Conservation (phyloP, 306 rosid genomes). For the Fagus sylvatica region DNA sequence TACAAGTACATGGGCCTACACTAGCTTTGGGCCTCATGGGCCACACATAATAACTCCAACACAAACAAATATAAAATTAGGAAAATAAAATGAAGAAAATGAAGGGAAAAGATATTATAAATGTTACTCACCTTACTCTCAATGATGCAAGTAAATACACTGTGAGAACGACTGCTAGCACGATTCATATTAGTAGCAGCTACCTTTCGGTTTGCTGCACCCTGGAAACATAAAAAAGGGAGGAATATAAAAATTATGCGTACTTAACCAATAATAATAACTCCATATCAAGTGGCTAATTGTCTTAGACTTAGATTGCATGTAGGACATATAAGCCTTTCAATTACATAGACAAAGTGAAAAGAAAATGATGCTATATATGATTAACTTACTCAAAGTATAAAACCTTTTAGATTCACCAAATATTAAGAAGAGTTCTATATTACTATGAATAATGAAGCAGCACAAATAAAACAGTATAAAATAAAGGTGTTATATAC, state of each 20-base stretch:
- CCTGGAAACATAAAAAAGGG: slow-evolving; percentile 45
- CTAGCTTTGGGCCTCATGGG: no score
- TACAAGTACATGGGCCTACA: no score
- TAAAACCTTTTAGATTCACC: not conserved
- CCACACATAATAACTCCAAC: no score
- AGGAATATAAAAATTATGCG: not conserved
- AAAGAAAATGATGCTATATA: not conserved
- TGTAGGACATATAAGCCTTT: not conserved
- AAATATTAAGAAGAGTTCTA: not conserved
- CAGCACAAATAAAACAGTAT: slow-evolving; percentile 1
- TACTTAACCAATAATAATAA: not conserved
- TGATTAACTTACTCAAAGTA: not conserved
- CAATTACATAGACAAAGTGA: not conserved
- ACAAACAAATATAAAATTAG: slow-evolving; percentile 17
- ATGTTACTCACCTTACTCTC: slow-evolving; percentile 77
- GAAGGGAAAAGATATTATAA: not conserved
- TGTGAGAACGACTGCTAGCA: slow-evolving; percentile 97
- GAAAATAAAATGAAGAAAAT: slow-evolving; percentile 19
- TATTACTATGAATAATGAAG: not conserved
- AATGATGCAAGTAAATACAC: slow-evolving; percentile 94
- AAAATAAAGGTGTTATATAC: slow-evolving; percentile 38
- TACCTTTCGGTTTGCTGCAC: slow-evolving; percentile 91
- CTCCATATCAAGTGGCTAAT: not conserved
- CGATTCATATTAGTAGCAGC: slow-evolving; percentile 98
- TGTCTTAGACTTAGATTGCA: not conserved